Conservation (phyloP, 2,329 filamentous ascomycete genomes). For the Zymoseptoria pseudotritici region DNA sequence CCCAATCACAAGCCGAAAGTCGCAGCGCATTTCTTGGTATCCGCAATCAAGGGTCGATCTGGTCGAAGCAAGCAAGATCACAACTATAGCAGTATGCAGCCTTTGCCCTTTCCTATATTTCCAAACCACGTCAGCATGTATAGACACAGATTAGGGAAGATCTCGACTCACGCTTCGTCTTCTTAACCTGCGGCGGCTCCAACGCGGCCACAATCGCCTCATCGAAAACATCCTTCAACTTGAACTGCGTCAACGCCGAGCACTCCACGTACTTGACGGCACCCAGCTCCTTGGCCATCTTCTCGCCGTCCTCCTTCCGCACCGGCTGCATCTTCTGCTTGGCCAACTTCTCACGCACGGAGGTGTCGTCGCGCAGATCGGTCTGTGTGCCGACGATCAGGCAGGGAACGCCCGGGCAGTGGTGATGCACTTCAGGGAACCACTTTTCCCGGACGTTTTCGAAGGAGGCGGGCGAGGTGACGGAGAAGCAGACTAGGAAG, state of each 20-base stretch:
- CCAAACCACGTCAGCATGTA: not conserved
- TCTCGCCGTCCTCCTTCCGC: constrained; percentile 83
- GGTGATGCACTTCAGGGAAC: constrained; percentile 98
- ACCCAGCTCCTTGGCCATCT: constrained; percentile 94
- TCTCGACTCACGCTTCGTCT: constrained; percentile 36
- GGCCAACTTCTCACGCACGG: constrained; percentile 80
- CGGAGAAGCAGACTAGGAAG: constrained; percentile 97
- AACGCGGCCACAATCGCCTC: constrained; percentile 96
- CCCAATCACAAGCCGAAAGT: constrained; percentile 13
- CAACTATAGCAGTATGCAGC: constrained; percentile 27
- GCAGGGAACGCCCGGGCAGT: constrained; percentile 95
- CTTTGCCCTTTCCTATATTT: constrained; percentile 26
- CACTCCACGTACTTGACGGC: constrained; percentile 99
- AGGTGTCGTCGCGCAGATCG: constrained; percentile 83
- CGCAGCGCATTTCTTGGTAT: constrained; percentile 7
- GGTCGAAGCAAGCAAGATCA: not conserved
- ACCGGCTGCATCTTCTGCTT: constrained; percentile 97
- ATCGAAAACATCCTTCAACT: constrained; percentile 98
- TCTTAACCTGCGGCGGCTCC: constrained; percentile 78
- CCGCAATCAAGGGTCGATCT: not conserved
- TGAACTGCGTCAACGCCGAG: constrained; percentile 95
- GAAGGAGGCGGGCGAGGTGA: constrained; percentile 94
- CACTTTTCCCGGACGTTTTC: constrained; percentile 99
- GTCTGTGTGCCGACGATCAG: constrained; percentile 97
- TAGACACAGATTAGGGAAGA: not conserved